These are phyloP conservation scores for Halocafeteria seosinensis DNA, from an alignment of 108 stramenopile genomes.

Conservation along the genomic window DNA sequence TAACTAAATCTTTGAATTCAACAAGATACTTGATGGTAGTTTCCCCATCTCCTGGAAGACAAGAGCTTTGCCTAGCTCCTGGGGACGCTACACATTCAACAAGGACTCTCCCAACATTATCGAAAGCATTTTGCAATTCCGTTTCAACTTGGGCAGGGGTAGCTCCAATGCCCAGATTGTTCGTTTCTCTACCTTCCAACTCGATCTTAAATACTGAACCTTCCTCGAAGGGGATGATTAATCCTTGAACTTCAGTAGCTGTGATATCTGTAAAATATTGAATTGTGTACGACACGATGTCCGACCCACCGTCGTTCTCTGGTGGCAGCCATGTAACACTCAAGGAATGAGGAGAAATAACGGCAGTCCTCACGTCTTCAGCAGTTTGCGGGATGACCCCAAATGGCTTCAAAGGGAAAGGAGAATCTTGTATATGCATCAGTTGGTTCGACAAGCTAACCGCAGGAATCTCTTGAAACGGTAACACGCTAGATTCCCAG, in stretches of 20 bases:
- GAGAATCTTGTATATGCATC: conserved; percentile 48
- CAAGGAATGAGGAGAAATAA: conserved; percentile 34
- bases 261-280: conserved; percentile 39
- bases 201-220: no score
- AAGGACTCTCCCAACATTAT: no score
- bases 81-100: no score
- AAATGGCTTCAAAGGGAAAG: conserved; percentile 28
- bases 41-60: no score
- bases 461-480: conserved; percentile 38
- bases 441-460: conserved; percentile 32
- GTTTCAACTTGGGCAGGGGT: no score
- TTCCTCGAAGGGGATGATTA: no score
- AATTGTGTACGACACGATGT: conserved; percentile 37
- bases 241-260: neutral
- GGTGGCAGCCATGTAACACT: conserved; percentile 38
- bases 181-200: no score
- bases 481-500: conserved; percentile 44
- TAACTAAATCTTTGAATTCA: no score
- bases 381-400: conserved; percentile 50
- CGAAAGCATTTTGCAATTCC: no score
- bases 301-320: conserved; percentile 44
- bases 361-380: conserved; percentile 37
- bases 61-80: no score
- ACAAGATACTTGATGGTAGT: no score
- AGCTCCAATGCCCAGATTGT: no score